Evolutionary conservation across 2,329 filamentous ascomycete genomes (phyloP), one percentile per base, ranked within the genome.

Genomic region (Botrytis squamosa): DNA sequence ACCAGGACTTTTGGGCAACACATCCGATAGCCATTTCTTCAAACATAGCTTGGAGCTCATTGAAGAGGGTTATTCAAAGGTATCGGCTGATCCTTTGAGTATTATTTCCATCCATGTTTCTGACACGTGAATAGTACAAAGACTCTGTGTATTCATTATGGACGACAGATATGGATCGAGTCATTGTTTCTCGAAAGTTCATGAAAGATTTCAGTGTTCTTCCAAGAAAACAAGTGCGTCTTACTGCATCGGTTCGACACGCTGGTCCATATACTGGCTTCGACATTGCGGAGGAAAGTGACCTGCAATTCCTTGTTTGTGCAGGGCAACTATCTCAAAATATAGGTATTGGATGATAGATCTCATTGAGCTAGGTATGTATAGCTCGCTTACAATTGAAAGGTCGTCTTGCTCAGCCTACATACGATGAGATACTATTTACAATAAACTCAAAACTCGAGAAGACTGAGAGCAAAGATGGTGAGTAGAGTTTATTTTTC

Each of bases 261-360:
- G 44, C 29, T n/a, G 65, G 29, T 36, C 33, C 29, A 8, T 55
- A 36, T 16, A 52, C 65, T n/a, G 67, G 67, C 36, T 70, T 70
- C 59, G 55, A 44, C 49, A 70, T 60, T 14, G 67, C 67, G n/a
- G 67, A 70, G 38, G 67, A 70, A 44, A 60, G 67, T 38, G 67
- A 70, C 14, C 40, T 70, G 33, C 55, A 70, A 8, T 70, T 60
- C 59, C 4, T 70, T 70, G 67, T 70, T 36, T 70, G 67, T 44
- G 25, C 67, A 12, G 67, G 67, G 14, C 67, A 70, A 25, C 59
- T 70, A 6, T 70, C 67, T 46, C 67, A 70, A 14, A 59, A 59
- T 46, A 62, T 70, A 60, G 36, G 55, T 60, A 70, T 8, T 67
- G 20, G 7, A 29, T 14, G 55, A 22, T 68, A 22, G 29, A 20